Evolutionary conservation across 257 asterid species (phyloP), one percentile per base, ranked within the genome.

Genomic region (Nyctanthes arbortristis): DNA sequence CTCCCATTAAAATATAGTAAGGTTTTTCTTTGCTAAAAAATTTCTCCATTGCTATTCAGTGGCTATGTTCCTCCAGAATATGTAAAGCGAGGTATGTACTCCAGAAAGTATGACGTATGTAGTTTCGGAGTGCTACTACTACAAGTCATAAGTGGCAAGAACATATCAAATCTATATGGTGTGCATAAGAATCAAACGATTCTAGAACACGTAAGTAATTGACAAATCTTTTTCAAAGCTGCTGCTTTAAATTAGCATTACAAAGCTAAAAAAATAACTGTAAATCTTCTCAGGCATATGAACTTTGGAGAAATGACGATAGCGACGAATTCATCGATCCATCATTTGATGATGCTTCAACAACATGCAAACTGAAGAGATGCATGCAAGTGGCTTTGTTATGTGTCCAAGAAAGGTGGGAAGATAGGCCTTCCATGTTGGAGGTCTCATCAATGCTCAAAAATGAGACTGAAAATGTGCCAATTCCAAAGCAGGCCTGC

Each of bases 11-110:
- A 24, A 20, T 5, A 24, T 35, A 7, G 24, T n/a, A 25, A 7
- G 7, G 10, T 24, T 22, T 52, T 52, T 2, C 60, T 12, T 59
- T 49, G 24, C 55, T 54, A 37, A 31, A 20, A 6, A 3, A 25
- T 35, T 35, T 39, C 7, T 40, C n/a, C 62, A 13, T 60, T 66
- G 39, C 66, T 33, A 25, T 63, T 37, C 60, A 82, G 87, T 45
- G 87, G 87, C 18, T 70, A 72, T 49, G 64, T 82, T 55, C 84
- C 87, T 16, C 87, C 87, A 4, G 84, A 78, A 45, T 82, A 82
- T 55, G 80, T 76, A 43, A 68, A 73, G 33, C 24, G 71, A 49
- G 87, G 87, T 7, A 10, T 66, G 72, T 82, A 82, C 71, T 82
- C 84, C 36, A 75, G 62, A 33, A 76, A 82, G 43, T 82, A 74